phyloP scores from a whole-genome alignment of 495 filamentous ascomycete species.

The Chlorociboria aeruginascens region DNA sequence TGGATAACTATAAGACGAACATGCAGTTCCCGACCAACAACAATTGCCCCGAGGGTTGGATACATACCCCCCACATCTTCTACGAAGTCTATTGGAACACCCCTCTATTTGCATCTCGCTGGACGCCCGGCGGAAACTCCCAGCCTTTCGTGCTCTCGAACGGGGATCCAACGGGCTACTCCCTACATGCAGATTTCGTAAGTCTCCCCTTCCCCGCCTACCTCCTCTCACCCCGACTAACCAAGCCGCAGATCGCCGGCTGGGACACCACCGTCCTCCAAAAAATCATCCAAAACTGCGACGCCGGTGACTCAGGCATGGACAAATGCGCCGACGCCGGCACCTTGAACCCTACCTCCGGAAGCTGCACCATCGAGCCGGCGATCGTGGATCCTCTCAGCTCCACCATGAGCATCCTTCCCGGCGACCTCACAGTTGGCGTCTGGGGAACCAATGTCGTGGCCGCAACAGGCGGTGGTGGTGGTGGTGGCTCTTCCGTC shows the following conservation, averaged over 20 bases:
- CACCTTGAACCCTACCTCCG: constrained; percentile 29
- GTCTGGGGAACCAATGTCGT: constrained; percentile 17
- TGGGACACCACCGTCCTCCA: constrained; percentile 48
- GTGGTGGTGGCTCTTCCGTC: constrained; percentile 22
- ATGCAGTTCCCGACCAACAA: constrained; percentile 38
- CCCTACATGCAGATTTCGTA: constrained; percentile 69
- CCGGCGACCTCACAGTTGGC: constrained; percentile 32
- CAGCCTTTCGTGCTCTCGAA: constrained; percentile 32
- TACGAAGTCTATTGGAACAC: constrained; percentile 52
- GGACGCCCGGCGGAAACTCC: constrained; percentile 32
- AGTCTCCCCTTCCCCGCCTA: constrained; percentile 25
- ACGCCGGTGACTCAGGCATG: constrained; percentile 38
- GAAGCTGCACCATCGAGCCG: constrained; percentile 27
- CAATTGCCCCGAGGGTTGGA: constrained; percentile 43
- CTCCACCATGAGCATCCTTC: constrained; percentile 27
- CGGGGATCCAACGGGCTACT: constrained; percentile 59
- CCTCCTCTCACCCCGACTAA: not conserved
- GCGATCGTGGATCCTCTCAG: constrained; percentile 26
- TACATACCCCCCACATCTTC: constrained; percentile 38
- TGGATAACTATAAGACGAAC: constrained; percentile 47
- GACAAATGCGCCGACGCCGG: constrained; percentile 36
- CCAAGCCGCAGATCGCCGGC: constrained; percentile 42
- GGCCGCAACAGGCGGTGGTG: constrained; percentile 20
- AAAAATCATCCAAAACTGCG: constrained; percentile 51
- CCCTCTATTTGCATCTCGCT: constrained; percentile 36